Evolutionary conservation across 768 basidiomycete species (phyloP), one percentile per base, ranked within the genome.

Genomic region (Gymnopilus dilepis): DNA sequence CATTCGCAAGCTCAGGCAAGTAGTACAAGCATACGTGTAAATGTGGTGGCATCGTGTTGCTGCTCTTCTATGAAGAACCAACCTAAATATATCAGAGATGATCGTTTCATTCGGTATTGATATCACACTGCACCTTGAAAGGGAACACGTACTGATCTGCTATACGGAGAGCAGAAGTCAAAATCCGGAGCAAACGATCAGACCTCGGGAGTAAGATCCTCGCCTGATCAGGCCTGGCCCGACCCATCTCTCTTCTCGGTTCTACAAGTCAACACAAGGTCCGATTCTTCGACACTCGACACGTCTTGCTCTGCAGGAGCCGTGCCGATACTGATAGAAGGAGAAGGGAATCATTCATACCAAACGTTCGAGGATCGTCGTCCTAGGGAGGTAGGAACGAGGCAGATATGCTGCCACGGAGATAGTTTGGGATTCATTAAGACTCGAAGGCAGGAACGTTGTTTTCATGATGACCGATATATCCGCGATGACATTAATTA

Each of bases 391-490:
- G 34, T 37, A 3, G 34, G 34, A 9, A 37, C 8, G 34, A 37
- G 34, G 34, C 34, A 37, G 34, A 37, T 37, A 37, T 9, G 7
- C 34, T 9, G 15, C 34, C 34, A 4, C 34, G 34, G 15, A 37
- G 2, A 15, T 37, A 37, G 9, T 37, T 37, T 15, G 40, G 7
- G 13, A 28, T 31, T 19, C 47, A 31, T 30, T 28, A 7, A 6
- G 19, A 8, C 30, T 31, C n/a, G 17, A 50, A 31, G 28, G 47
- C 15, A 9, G 1, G 6, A n/a, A 50, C 47, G 47, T 50, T 50
- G 15, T 8, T 48, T 50, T 50, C 47, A 50, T 50, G 47, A 50
- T 50, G 47, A n/a, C 47, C 47, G 47, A 50, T 50, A 50, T 50
- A 50, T 17, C 47, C 47, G 47, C 28, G 7, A 50, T 17, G 28